A percentile compares a stretch with the other conserved stretches of the same genome.
Evolutionary conservation across 176 grass and related monocot genomes (phyloP).

Genomic region (Tuctoria greenei): DNA sequence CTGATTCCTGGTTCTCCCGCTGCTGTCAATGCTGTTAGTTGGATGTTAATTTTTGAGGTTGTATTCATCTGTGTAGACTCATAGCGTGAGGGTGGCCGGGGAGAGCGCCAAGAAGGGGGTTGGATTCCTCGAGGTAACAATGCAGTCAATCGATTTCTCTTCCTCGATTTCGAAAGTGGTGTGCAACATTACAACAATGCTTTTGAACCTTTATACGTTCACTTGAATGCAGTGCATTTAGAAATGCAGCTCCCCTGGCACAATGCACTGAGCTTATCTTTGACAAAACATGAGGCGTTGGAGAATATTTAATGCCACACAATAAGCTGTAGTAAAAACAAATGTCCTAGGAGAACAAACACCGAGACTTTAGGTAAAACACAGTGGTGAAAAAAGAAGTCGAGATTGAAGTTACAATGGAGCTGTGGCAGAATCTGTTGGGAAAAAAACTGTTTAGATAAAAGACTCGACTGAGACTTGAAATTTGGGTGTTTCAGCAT

Average conservation of each 20-base stretch:
- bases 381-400: not conserved
- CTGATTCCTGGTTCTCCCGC: not conserved
- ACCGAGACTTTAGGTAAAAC: not conserved
- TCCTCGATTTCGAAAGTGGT: not conserved
- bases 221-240: not conserved
- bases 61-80: slow-evolving; percentile 47
- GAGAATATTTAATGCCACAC: not conserved
- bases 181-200: not conserved
- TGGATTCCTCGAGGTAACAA: slow-evolving; percentile 71
- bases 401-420: not conserved
- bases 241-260: not conserved
- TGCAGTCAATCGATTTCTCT: not conserved
- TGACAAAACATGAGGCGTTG: not conserved
- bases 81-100: slow-evolving; percentile 59
- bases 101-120: slow-evolving; percentile 57
- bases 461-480: no score
- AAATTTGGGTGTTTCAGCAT: no score
- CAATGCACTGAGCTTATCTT: not conserved
- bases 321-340: not conserved
- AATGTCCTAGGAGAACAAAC: not conserved
- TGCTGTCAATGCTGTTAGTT: not conserved
- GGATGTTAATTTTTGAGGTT: not conserved
- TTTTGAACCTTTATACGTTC: not conserved
- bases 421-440: not conserved
- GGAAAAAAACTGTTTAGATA: not conserved